Conservation (phyloP, 2,329 filamentous ascomycete genomes). For the Pestalotiopsis sp. region DNA sequence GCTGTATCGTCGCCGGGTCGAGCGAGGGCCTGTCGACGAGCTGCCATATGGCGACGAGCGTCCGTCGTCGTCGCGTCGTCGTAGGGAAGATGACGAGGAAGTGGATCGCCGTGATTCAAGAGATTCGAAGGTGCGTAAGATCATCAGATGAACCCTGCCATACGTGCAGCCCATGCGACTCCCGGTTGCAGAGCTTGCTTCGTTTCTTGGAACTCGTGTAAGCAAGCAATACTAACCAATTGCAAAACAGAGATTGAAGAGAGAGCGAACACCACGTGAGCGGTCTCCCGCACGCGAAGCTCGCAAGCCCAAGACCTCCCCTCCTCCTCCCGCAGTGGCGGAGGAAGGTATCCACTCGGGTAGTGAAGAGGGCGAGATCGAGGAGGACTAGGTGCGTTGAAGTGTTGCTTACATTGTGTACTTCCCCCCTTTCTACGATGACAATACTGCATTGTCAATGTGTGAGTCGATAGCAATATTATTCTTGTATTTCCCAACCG, state of each 20-base stretch:
- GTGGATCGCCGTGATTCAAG: conserved; percentile 66
- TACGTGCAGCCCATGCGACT: too few relatives aligned
- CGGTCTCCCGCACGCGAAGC: conserved; percentile 60
- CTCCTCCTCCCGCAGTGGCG: conserved; percentile 42
- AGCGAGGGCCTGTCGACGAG: conserved; percentile 76
- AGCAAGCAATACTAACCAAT: not conserved
- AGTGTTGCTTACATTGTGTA: conserved; percentile 54
- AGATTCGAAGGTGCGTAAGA: conserved; percentile 62
- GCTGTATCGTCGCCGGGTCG: conserved; percentile 75
- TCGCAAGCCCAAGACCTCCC: conserved; percentile 61
- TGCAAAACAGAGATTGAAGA: conserved; percentile 54
- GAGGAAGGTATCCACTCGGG: conserved; percentile 76
- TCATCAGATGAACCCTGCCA: not conserved
- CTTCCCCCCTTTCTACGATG: not conserved
- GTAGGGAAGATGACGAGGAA: conserved; percentile 78
- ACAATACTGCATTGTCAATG: not conserved
- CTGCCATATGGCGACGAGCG: conserved; percentile 85
- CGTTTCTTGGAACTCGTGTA: not conserved
- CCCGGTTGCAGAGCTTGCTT: too few relatives aligned
- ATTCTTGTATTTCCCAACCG: not conserved
- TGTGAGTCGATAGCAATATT: not conserved
- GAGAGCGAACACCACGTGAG: conserved; percentile 62
- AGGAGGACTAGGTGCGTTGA: conserved; percentile 65
- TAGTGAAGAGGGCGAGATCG: conserved; percentile 97
- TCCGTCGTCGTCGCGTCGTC: conserved; percentile 68